These are phyloP conservation scores for Pseudocercospora fuligena DNA, from an alignment of 2,329 filamentous ascomycete genomes.

Conservation along the genomic window DNA sequence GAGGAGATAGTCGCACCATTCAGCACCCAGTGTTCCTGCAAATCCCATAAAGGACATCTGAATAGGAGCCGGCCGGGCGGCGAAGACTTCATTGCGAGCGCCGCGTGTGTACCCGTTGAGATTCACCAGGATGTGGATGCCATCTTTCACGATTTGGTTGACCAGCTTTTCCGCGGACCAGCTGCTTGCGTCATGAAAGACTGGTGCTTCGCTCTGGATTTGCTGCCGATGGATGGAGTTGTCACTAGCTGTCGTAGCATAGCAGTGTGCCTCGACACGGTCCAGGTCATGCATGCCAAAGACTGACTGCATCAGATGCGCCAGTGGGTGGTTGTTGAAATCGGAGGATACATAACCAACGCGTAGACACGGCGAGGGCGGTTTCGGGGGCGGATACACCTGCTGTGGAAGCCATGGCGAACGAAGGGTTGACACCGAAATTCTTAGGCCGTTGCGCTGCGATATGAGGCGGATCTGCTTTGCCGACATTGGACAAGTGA, in stretches of 20 bases:
- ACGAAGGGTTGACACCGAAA: slow-evolving; percentile 86
- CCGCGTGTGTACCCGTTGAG: slow-evolving; percentile 98
- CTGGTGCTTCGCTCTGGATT: slow-evolving; percentile 88
- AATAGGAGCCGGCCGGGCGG: slow-evolving; percentile 88
- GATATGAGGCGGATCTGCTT: slow-evolving; percentile 93
- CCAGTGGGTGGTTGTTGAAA: slow-evolving; percentile 97
- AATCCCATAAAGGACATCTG: slow-evolving; percentile 99
- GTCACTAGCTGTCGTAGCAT: slow-evolving; percentile 92
- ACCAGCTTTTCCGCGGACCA: slow-evolving; percentile 88
- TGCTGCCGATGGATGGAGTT: slow-evolving; percentile 86
- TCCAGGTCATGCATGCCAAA: slow-evolving; percentile 83
- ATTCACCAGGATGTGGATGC: slow-evolving; percentile 93
- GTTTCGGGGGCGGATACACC: slow-evolving; percentile 83
- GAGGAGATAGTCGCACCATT: slow-evolving; percentile 98
- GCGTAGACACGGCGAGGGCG: slow-evolving; percentile 81
- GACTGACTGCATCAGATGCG: slow-evolving; percentile 97
- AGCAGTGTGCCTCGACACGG: slow-evolving; percentile 85
- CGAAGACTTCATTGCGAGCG: slow-evolving; percentile 96
- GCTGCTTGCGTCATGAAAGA: slow-evolving; percentile 84
- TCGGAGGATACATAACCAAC: slow-evolving; percentile 97
- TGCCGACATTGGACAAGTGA: slow-evolving; percentile 90
- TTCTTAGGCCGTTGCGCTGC: slow-evolving; percentile 89
- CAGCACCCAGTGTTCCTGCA: slow-evolving; percentile 90
- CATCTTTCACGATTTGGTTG: slow-evolving; percentile 81
- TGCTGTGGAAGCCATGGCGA: slow-evolving; percentile 82